These are phyloP conservation scores for Neurospora sp. DNA, from an alignment of 495 filamentous ascomycete genomes.

Conservation along the genomic window DNA sequence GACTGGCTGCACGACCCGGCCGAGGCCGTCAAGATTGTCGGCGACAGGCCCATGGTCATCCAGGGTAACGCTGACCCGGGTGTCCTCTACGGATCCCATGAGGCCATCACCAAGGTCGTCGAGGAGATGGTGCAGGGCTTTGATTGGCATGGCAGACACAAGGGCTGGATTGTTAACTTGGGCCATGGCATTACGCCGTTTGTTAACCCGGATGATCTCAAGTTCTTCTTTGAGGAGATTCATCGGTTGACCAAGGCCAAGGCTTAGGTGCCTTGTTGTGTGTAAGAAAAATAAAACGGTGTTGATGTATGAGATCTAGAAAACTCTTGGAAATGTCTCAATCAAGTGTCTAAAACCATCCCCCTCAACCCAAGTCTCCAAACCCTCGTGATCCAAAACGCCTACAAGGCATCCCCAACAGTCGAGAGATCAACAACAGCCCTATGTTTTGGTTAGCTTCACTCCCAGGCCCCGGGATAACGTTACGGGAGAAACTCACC, in stretches of 20 bases:
- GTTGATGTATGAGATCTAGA: neutral
- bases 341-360: neutral
- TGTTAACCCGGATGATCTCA: constrained; percentile 84
- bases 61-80: constrained; percentile 97
- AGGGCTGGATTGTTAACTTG: constrained; percentile 73
- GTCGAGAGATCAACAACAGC: constrained; percentile 11
- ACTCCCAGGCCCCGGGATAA: no score
- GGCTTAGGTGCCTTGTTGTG: neutral
- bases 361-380: no score
- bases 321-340: neutral
- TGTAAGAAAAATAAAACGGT: neutral
- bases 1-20: constrained; percentile 92
- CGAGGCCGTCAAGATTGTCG: constrained; percentile 67
- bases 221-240: constrained; percentile 88
- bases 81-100: constrained; percentile 73
- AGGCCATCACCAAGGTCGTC: constrained; percentile 68
- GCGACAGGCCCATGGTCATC: constrained; percentile 58
- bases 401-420: constrained; percentile 5
- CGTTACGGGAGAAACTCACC: constrained; percentile 1
- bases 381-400: no score
- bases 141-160: constrained; percentile 38
- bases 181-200: constrained; percentile 93
- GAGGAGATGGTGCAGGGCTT: constrained; percentile 81
- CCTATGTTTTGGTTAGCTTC: neutral
- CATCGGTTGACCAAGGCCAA: constrained; percentile 49